Conservation (phyloP, 192 early-diverging fungal genomes). For the Geranomyces michiganensis region DNA sequence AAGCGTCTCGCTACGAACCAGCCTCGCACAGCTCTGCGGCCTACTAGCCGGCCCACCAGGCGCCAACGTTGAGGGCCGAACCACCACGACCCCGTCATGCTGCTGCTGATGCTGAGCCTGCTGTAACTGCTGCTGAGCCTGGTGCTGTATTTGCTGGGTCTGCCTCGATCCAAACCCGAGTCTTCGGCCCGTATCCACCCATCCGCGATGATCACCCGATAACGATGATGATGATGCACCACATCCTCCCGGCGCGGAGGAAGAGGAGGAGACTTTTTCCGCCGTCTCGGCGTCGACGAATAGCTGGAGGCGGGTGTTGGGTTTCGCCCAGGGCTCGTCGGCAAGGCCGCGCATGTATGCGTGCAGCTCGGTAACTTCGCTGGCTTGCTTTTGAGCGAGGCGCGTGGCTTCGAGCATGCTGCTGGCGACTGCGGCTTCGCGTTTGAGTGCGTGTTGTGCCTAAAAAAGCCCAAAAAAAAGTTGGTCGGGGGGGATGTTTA, state of each 20-base stretch:
- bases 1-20: slow-evolving; percentile 5
- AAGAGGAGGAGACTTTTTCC: neutral
- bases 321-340: slow-evolving; percentile 34
- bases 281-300: slow-evolving; percentile 28
- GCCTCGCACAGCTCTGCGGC: slow-evolving; percentile 18
- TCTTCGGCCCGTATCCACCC: slow-evolving; percentile 27
- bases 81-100: neutral
- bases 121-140: neutral
- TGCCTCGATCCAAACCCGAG: slow-evolving; percentile 12
- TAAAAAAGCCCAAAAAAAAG: neutral
- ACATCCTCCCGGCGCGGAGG: neutral
- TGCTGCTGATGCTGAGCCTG: neutral
- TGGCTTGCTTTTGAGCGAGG: slow-evolving; percentile 4
- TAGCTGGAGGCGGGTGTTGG: slow-evolving; percentile 36
- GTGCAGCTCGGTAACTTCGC: slow-evolving; percentile 12
- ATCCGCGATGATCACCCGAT: slow-evolving; percentile 8
- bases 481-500: neutral
- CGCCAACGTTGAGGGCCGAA: neutral
- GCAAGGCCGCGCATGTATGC: slow-evolving; percentile 35
- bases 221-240: neutral
- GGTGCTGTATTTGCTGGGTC: neutral
- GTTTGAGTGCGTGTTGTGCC: neutral
- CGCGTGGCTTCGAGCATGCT: neutral
- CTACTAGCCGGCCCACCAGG: neutral
- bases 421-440: neutral